phyloP scores from a whole-genome alignment of 2,329 filamentous ascomycete genomes.

The Macrophomina phaseolina region DNA sequence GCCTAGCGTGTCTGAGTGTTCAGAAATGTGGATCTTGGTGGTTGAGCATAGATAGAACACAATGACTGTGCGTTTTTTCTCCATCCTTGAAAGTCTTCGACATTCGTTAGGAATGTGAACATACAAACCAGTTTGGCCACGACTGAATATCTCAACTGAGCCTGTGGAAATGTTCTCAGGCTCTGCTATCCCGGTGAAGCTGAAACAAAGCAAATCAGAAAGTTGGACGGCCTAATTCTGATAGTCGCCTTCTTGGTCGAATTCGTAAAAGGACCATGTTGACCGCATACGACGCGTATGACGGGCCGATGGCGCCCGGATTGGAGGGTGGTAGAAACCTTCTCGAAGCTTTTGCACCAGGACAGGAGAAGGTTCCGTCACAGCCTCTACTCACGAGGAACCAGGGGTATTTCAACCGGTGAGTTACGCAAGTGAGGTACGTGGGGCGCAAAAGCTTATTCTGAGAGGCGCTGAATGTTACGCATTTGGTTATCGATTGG shows the following conservation, averaged over 20 bases:
- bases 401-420: background rate
- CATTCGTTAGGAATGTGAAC: background rate
- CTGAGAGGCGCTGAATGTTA: background rate
- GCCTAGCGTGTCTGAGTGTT: background rate
- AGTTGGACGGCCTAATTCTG: background rate
- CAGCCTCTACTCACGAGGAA: background rate
- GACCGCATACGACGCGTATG: background rate
- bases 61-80: background rate
- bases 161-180: background rate
- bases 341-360: background rate
- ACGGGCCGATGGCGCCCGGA: background rate
- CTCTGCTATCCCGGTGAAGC: background rate
- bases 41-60: too few relatives aligned
- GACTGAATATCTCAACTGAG: too few relatives aligned
- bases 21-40: too few relatives aligned
- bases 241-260: background rate
- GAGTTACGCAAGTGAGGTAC: background rate
- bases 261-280: background rate
- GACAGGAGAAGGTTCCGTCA: background rate
- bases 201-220: constrained; percentile 7
- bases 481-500: constrained; percentile 13
- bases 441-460: constrained; percentile 18
- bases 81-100: background rate
- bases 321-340: background rate
- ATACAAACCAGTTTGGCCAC: too few relatives aligned